Evolutionary conservation across 345 rosid genomes (phyloP).

Genomic region (Mangifera indica): DNA sequence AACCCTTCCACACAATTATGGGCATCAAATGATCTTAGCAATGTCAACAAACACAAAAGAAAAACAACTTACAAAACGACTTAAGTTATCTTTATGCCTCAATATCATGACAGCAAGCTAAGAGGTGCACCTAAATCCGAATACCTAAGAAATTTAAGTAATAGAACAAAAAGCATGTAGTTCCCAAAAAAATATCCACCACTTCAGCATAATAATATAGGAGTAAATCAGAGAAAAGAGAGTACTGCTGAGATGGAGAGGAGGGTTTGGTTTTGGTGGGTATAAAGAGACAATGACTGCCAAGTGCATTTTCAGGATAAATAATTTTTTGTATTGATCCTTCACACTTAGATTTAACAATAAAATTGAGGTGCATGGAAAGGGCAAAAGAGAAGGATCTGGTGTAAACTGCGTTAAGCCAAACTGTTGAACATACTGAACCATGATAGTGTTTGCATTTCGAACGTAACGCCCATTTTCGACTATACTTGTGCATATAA

Average conservation of each 20-base stretch:
- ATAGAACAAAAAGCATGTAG: constrained; percentile 9
- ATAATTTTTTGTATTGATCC: constrained; percentile 5
- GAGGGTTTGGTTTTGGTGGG: not conserved
- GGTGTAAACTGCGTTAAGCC: constrained; percentile 94
- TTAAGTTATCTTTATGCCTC: not conserved
- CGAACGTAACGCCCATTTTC: constrained; percentile 98
- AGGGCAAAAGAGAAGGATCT: constrained; percentile 44
- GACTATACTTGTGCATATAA: constrained; percentile 82
- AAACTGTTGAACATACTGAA: constrained; percentile 95
- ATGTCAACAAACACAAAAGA: constrained; percentile 9
- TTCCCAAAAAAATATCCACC: constrained; percentile 4
- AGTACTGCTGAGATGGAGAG: not conserved
- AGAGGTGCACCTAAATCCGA: not conserved
- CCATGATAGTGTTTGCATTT: constrained; percentile 88
- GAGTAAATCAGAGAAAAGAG: not conserved
- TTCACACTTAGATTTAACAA: not conserved
- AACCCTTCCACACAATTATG: constrained; percentile 94
- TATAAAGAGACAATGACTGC: not conserved
- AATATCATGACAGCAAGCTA: constrained; percentile 3
- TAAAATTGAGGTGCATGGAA: constrained; percentile 13
- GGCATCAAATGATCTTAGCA: constrained; percentile 17
- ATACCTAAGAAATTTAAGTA: not conserved
- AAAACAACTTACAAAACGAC: constrained; percentile 1
- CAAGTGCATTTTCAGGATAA: not conserved
- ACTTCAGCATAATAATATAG: not conserved